Evolutionary conservation across 331 rosid species (phyloP).

Genomic region (Malus hybrid): DNA sequence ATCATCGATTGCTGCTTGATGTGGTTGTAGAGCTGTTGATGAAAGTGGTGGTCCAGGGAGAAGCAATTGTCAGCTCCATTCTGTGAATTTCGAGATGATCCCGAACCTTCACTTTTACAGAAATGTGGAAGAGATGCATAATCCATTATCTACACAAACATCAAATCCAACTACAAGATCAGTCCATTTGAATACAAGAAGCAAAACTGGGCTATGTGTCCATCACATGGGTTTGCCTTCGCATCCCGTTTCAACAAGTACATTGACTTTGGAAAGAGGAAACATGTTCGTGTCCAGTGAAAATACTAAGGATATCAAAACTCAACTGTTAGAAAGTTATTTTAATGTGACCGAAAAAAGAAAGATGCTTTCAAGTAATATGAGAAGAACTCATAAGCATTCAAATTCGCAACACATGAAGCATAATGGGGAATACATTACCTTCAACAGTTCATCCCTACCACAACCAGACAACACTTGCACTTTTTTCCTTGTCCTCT

Average conservation of each 20-base stretch:
- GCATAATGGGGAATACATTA: constrained; percentile 10
- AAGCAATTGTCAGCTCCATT: constrained; percentile 55
- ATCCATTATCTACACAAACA: constrained; percentile 73
- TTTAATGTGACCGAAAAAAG: not conserved
- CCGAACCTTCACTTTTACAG: constrained; percentile 73
- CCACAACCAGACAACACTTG: constrained; percentile 87
- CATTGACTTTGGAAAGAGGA: not conserved
- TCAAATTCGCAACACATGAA: not conserved
- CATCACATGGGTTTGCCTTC: not conserved
- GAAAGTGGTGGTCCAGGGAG: constrained; percentile 79
- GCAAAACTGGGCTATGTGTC: not conserved
- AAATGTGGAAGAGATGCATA: constrained; percentile 83
- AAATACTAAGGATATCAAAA: not conserved
- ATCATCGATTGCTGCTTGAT: constrained; percentile 53
- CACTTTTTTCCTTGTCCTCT: constrained; percentile 80
- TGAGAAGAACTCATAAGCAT: not conserved
- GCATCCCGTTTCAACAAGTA: not conserved
- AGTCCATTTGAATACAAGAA: not conserved
- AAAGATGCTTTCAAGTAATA: not conserved
- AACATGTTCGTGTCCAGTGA: not conserved
- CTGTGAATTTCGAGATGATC: constrained; percentile 53
- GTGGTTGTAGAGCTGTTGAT: constrained; percentile 70
- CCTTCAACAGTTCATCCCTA: constrained; percentile 79
- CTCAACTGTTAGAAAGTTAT: not conserved
- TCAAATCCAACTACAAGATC: constrained; percentile 6